Conservation (phyloP, 352 stramenopile species). For the Plasmopara muralis region DNA sequence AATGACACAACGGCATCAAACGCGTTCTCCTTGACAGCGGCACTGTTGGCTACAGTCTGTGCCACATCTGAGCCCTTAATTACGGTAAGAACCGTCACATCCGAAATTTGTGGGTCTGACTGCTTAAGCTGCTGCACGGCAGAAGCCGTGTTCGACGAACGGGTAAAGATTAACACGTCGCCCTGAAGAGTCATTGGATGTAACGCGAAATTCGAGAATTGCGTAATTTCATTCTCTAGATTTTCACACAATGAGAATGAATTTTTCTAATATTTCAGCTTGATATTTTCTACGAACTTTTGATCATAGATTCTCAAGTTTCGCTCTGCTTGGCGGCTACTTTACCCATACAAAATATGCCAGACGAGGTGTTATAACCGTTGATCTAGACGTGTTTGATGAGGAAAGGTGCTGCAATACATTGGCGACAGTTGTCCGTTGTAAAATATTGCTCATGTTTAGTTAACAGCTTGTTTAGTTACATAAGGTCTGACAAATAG, state of each 20-base stretch:
- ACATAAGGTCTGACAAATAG: too few species aligned
- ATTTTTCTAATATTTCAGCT: too few species aligned
- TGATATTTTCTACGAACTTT: too few species aligned
- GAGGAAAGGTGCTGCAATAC: too few species aligned
- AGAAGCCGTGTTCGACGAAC: conserved; percentile 28
- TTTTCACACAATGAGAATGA: background rate
- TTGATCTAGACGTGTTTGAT: too few species aligned
- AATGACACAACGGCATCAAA: conserved; percentile 56
- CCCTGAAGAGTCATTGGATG: conserved; percentile 37
- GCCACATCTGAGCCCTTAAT: conserved; percentile 30
- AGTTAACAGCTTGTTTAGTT: too few species aligned
- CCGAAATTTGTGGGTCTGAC: conserved; percentile 26
- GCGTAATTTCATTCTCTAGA: background rate
- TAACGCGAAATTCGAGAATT: background rate
- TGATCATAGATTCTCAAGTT: too few species aligned
- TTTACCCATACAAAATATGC: too few species aligned
- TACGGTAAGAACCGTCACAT: conserved; percentile 44
- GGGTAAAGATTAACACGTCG: conserved; percentile 49
- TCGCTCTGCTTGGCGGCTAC: too few species aligned
- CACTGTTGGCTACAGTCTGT: conserved; percentile 31
- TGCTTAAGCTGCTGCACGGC: conserved; percentile 46
- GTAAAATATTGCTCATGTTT: too few species aligned
- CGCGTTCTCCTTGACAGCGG: conserved; percentile 19
- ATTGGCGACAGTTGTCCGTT: too few species aligned
- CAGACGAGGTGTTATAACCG: too few species aligned